Conservation (phyloP, 768 basidiomycete species). For the Lepiota brunneoincarnata region DNA sequence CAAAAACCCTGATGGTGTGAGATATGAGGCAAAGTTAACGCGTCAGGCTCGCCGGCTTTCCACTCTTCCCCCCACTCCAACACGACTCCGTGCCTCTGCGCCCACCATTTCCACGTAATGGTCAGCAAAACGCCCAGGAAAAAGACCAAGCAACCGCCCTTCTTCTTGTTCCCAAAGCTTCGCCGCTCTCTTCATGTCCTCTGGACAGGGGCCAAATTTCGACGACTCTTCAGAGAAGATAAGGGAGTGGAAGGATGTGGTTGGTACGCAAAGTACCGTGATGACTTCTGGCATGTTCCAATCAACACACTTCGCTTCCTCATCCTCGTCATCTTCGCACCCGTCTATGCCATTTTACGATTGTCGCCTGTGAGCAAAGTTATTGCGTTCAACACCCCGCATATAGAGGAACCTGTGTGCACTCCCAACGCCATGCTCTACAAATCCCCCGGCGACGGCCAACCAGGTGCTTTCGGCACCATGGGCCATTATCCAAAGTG, state of each 20-base stretch:
- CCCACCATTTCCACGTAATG: not conserved
- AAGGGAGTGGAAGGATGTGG: not conserved
- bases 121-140: not conserved
- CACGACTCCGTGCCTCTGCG: too few species aligned
- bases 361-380: not conserved
- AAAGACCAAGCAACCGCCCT: not conserved
- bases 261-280: not conserved
- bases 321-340: not conserved
- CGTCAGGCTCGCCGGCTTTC: too few species aligned
- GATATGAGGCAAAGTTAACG: too few species aligned
- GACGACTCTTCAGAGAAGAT: not conserved
- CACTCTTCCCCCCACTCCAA: too few species aligned
- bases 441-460: not conserved
- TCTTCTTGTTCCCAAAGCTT: not conserved
- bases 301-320: not conserved
- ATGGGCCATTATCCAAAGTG: not conserved
- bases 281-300: not conserved
- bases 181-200: not conserved
- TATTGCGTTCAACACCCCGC: not conserved
- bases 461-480: not conserved
- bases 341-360: not conserved
- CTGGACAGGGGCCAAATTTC: not conserved
- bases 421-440: not conserved
- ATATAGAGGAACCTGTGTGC: not conserved
- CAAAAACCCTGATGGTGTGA: too few species aligned